phyloP scores from a whole-genome alignment of 257 asterid genomes.

The Solanum tarijense region DNA sequence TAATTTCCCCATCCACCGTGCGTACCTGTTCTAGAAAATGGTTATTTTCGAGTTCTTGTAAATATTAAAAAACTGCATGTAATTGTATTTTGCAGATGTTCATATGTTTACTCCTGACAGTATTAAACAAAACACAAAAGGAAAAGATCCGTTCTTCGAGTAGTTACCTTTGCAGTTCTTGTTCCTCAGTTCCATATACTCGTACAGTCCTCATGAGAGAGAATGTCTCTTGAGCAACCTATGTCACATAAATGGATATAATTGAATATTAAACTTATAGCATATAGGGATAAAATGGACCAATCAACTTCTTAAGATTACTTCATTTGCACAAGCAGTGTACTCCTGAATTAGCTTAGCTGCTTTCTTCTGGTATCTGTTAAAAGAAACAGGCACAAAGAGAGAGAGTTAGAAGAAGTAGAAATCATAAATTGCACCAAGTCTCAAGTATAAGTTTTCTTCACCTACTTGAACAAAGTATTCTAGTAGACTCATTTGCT shows the following conservation, averaged over 20 bases:
- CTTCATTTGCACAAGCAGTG: constrained; percentile 92
- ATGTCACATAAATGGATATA: constrained; percentile 5
- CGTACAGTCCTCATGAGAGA: constrained; percentile 93
- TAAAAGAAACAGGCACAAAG: constrained; percentile 2
- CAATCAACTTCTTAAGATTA: constrained; percentile 21
- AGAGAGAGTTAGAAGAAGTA: background rate
- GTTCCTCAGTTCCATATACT: constrained; percentile 83
- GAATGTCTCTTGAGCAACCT: constrained; percentile 95
- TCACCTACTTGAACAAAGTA: background rate
- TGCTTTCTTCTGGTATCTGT: constrained; percentile 87
- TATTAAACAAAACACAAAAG: background rate
- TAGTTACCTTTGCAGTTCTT: constrained; percentile 64
- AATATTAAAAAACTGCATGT: background rate
- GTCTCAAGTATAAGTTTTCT: background rate
- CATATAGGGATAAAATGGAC: background rate
- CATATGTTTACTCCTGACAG: background rate
- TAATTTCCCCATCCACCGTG: constrained; percentile 66
- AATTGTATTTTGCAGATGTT: background rate
- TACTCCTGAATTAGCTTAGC: constrained; percentile 82
- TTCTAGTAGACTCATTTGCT: background rate
- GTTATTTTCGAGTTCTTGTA: background rate
- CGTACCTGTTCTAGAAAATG: constrained; percentile 35
- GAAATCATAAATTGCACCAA: background rate
- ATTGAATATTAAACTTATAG: background rate
- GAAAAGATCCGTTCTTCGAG: background rate